Conservation (phyloP, 176 grass and related monocot genomes). For the Phragmites australis region DNA sequence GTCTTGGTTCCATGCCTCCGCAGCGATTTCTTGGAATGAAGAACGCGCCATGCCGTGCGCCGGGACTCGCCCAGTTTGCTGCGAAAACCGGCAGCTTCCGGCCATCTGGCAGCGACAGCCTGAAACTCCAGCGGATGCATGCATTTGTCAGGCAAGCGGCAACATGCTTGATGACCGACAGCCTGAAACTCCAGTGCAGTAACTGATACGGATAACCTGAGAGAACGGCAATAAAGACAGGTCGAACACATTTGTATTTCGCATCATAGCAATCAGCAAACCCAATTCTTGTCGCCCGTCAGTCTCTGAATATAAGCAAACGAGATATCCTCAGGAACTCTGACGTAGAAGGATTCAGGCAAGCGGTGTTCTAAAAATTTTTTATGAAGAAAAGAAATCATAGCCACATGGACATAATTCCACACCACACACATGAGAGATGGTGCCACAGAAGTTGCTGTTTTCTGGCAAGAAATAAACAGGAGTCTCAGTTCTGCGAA, state of each 20-base stretch:
- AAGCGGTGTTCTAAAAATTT: neutral
- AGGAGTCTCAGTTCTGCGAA: neutral
- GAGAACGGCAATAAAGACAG: neutral
- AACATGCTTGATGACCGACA: too few species aligned
- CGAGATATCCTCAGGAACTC: neutral
- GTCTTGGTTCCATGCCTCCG: slow-evolving; percentile 30
- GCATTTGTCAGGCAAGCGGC: too few species aligned
- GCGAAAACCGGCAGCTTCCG: neutral
- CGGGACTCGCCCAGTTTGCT: slow-evolving; percentile 34
- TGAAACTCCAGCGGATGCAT: slow-evolving; percentile 7
- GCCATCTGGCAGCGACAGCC: slow-evolving; percentile 34
- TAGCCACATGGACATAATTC: neutral
- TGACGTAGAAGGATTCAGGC: neutral
- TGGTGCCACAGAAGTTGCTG: neutral
- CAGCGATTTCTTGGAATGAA: slow-evolving; percentile 57
- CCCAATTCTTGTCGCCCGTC: neutral
- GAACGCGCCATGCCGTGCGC: slow-evolving; percentile 43
- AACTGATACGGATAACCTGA: neutral
- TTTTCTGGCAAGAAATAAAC: neutral
- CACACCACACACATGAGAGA: neutral
- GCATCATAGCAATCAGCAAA: neutral
- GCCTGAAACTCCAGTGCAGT: slow-evolving; percentile 10
- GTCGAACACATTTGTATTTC: neutral
- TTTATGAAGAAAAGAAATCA: too few species aligned
- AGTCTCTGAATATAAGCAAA: neutral